Base-by-base conservation (phyloP, 2,329 filamentous ascomycete genomes). In the Paraphaeosphaeria minitans region DNA sequence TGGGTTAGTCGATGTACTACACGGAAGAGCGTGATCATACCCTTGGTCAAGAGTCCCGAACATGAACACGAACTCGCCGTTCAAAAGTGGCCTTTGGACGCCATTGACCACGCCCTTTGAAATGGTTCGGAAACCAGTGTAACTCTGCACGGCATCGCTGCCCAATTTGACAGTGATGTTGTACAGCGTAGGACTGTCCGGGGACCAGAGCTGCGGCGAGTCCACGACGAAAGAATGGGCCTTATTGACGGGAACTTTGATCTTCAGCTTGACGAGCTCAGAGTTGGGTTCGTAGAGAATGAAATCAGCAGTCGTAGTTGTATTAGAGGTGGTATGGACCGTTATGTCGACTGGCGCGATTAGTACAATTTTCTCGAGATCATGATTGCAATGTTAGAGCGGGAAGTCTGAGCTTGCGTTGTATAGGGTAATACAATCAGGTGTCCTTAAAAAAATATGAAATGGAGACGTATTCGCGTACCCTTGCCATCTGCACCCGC, bases 1-100 rank as follows among this genome's bases (percentile, higher is more conserved):
- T 4, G n/a, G 1, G 27, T n/a, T 47, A 27, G 43, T n/a, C 8
- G 10, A 27, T 13, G 14, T 27, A 27, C 12, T 19, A 4, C 5
- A 14, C 22, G 13, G 21, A 14, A 8, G 4, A 7, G 16, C 7
- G n/a, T 16, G 16, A 19, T n/a, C 14, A 31, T 24, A 47, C 46
- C 89, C 89, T 65, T 91, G 89, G 57, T 91, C 89, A 0, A 91
- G 79, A 0, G 88, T 88, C 3, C 87, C 88, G 53, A 90, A 88
- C 43, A 84, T 80, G 71, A 91, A 91, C 13, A 86, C 77, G 41
- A 89, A 89, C 55, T 89, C 80, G n/a, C 86, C 87, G 61, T 91
- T 92, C 41, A 91, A 75, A 0, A 90, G 73, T 0, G 87, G 87
- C 0, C 88, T 83, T 56, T 84, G 78, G 1, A 89, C 71, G 0